Evolutionary conservation across 257 asterid genomes (phyloP).

Genomic region (Dorcoceras hygrometricum): DNA sequence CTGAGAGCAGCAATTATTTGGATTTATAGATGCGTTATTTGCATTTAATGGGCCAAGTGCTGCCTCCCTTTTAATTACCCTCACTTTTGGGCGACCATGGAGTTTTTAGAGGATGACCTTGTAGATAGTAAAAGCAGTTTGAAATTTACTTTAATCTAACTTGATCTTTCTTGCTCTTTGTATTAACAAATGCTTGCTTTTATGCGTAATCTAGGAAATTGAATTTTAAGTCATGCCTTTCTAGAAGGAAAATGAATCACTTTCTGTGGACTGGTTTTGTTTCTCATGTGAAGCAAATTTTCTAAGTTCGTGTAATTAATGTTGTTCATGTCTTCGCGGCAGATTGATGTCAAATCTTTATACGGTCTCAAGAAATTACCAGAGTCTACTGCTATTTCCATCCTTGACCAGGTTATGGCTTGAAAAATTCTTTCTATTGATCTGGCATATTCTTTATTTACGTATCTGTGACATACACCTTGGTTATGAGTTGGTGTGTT

Average conservation of each 20-base stretch:
- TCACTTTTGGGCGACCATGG: neutral
- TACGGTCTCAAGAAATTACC: conserved; percentile 68
- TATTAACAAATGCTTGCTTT: neutral
- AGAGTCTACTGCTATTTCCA: conserved; percentile 61
- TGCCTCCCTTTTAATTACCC: neutral
- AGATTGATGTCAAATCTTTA: conserved; percentile 67
- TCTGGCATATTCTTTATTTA: neutral
- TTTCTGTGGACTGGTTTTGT: neutral
- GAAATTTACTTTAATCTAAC: neutral
- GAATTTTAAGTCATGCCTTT: neutral
- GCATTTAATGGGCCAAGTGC: conserved; percentile 16
- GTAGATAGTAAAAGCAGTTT: neutral
- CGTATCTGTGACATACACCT: conserved; percentile 13
- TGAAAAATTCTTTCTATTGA: conserved; percentile 5
- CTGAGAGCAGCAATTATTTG: neutral
- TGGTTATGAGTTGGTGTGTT: conserved; percentile 10
- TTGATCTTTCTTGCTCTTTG: neutral
- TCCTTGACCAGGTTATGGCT: conserved; percentile 83
- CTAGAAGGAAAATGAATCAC: conserved; percentile 1
- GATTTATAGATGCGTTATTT: conserved; percentile 4
- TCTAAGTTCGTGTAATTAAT: conserved; percentile 15
- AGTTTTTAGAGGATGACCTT: neutral
- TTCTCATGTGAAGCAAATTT: neutral
- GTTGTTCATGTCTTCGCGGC: conserved; percentile 39
- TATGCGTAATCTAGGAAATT: conserved; percentile 3